Evolutionary conservation across 2,329 filamentous ascomycete genomes (phyloP), one percentile per base, ranked within the genome.

Genomic region (Neofusicoccum laricinum): DNA sequence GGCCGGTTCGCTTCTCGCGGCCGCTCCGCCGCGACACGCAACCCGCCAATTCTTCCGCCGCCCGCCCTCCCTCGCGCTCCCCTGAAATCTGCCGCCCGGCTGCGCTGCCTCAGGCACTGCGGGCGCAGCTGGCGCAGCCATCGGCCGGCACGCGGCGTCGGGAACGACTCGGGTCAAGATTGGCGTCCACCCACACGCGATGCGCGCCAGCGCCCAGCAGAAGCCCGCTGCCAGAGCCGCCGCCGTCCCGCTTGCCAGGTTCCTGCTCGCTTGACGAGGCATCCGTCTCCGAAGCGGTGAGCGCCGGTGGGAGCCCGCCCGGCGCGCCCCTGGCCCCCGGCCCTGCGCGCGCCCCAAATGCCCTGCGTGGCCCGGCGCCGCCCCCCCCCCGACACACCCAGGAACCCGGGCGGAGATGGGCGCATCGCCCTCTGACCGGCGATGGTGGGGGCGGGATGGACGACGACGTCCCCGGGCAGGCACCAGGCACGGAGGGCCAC

Each of bases 171-270:
- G 48, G 61, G 41, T 21, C 55, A 59, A 46, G 55, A 58, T 45
- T 58, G 53, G 30, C 53, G 50, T 11, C 21, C 36, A 34, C 17
- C 50, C 32, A 55, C 30, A 30, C 51, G 49, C 49, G 49, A 53
- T 53, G 49, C 49, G 49, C 49, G 36, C 38, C 53, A 57, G 38
- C 38, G 19, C 34, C 14, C 50, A 19, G 50, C n/a, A 36, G 4
- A 14, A 25, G 21, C 36, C n/a, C 21, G 15, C 38, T 32, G 53
- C 17, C 53, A 46, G 40, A 45, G 55, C 55, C 55, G 55, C 55
- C 55, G 55, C 55, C 55, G 55, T 59, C 55, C 55, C 55, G 55
- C 55, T 59, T 45, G 55, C n/a, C 49, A 51, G 49, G 49, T 51
- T 49, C 38, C 38, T 43, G 51, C 53, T 57, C 53, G 53, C 53